A percentile compares a stretch with the other conserved stretches of the same genome.
These are phyloP conservation scores for Fusarium sp. DNA, from an alignment of 2,329 filamentous ascomycete species.

Conservation along the genomic window DNA sequence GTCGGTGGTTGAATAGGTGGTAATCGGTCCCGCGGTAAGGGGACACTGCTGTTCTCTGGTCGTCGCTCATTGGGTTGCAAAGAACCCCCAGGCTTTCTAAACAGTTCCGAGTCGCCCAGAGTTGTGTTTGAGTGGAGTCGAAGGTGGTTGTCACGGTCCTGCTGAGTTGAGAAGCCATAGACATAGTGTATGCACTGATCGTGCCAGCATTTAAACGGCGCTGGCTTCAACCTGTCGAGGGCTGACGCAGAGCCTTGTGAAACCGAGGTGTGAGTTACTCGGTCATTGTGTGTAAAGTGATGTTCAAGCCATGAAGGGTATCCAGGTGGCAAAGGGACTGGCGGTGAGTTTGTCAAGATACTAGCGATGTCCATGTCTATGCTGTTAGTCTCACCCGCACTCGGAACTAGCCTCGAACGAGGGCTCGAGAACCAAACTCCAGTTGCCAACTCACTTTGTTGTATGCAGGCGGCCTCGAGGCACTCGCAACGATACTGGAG, in stretches of 20 bases:
- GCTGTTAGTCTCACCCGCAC: slow-evolving; percentile 32
- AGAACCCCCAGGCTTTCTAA: slow-evolving; percentile 43
- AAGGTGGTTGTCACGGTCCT: slow-evolving; percentile 65
- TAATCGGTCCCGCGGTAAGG: slow-evolving; percentile 39
- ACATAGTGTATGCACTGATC: slow-evolving; percentile 68
- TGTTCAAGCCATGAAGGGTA: slow-evolving; percentile 66
- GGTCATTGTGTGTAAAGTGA: slow-evolving; percentile 63
- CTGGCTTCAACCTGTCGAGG: slow-evolving; percentile 10
- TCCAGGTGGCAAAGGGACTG: slow-evolving; percentile 55
- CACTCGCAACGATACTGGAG: slow-evolving; percentile 71
- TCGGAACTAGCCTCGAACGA: background rate
- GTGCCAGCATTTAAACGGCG: slow-evolving; percentile 65
- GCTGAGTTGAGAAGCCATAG: slow-evolving; percentile 64
- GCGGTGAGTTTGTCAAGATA: slow-evolving; percentile 45
- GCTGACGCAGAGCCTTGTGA: slow-evolving; percentile 27
- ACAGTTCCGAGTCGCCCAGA: slow-evolving; percentile 61
- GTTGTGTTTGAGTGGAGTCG: slow-evolving; percentile 56
- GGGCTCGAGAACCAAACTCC: background rate
- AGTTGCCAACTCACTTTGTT: slow-evolving; percentile 46
- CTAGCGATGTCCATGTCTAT: slow-evolving; percentile 49
- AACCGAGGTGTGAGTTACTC: slow-evolving; percentile 54
- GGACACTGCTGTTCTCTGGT: slow-evolving; percentile 22
- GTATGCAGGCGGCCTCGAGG: slow-evolving; percentile 64
- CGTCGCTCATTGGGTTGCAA: slow-evolving; percentile 22
- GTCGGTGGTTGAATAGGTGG: slow-evolving; percentile 56